Conservation (phyloP, 805 yeast genomes). For the Kuraishia floccosa region DNA sequence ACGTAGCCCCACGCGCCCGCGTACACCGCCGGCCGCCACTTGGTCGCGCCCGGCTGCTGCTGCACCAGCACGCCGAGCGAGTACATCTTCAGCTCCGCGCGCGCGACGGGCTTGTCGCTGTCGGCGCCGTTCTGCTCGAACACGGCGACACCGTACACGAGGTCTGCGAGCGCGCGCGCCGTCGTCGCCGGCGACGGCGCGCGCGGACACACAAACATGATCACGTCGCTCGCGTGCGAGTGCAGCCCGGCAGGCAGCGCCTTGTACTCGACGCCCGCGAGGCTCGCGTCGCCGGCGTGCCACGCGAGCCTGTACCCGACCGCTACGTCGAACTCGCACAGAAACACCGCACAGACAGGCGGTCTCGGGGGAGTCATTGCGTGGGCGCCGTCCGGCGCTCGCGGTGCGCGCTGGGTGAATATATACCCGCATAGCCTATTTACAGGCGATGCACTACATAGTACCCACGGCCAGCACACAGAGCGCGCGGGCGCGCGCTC, state of each 20-base stretch:
- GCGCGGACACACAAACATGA: slow-evolving; percentile 34
- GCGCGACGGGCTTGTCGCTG: slow-evolving; percentile 7
- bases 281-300: slow-evolving; percentile 14
- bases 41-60: slow-evolving; percentile 5
- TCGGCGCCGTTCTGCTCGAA: slow-evolving; percentile 27
- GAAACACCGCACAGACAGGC: slow-evolving; percentile 29
- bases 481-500: too few relatives aligned
- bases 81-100: slow-evolving; percentile 43
- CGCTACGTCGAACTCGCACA: slow-evolving; percentile 40
- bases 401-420: too few relatives aligned
- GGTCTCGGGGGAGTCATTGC: too few relatives aligned
- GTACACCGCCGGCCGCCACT: slow-evolving; percentile 30
- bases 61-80: slow-evolving; percentile 53
- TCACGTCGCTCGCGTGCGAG: slow-evolving; percentile 34
- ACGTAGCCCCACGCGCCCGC: slow-evolving; percentile 33
- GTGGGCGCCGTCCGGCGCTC: too few relatives aligned
- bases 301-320: slow-evolving; percentile 38
- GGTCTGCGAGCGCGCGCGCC: slow-evolving; percentile 8
- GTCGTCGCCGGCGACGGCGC: slow-evolving; percentile 6
- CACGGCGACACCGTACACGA: slow-evolving; percentile 38
- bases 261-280: slow-evolving; percentile 45
- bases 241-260: slow-evolving; percentile 66
- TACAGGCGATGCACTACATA: too few relatives aligned
- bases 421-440: too few relatives aligned
- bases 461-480: too few relatives aligned